Evolutionary conservation across 805 yeast genomes (phyloP), one percentile per base, ranked within the genome.

Genomic region (Scheffersomyces amazonensis): DNA sequence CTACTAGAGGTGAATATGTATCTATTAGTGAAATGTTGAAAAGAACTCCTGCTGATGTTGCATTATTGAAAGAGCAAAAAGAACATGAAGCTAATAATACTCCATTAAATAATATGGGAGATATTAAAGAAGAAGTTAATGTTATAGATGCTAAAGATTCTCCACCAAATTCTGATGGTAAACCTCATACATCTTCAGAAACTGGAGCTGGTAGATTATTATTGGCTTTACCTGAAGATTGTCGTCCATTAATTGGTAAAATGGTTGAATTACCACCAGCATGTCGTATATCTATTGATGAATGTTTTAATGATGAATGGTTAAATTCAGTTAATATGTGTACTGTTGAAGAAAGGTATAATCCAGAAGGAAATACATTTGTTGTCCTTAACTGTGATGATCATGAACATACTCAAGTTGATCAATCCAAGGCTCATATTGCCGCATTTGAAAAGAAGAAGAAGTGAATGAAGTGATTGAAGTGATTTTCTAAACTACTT

Each of bases 391-490:
- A 62, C 23, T 78, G 80, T 16, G 60, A 67, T 6, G 81, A 80
- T 52, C 98, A 90, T 56, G 73, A 73, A 23, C 98, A 90, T 58
- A 87, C 96, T 1, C 78, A 78, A 47, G 97, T 90, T 35, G 96
- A 89, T 49, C 96, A 87, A 58, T 81, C 87, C 43, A 95, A 87
- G 50, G 98, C 98, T 0, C 98, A 90, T 60, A 90, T 90, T 64
- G 96, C 97, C 9, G 83, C 90, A 42, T 74, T 90, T 48, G 97
- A 90, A 56, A 86, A 81, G 70, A 86, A 81, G 56, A 90, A 87
- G 66, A 77, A 74, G 56, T 67, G n/a, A n/a, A n/a, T n/a, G 27
- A 24, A 24, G 27, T 24, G n/a, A 24, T 24, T 12, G n/a, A n/a
- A n/a, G n/a, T n/a, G n/a, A n/a, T n/a, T n/a, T n/a, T n/a, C n/a